A percentile compares a stretch with the other conserved stretches of the same genome.
These are phyloP conservation scores for Dentipellis fragilis DNA, from an alignment of 768 basidiomycete species.

Conservation along the genomic window DNA sequence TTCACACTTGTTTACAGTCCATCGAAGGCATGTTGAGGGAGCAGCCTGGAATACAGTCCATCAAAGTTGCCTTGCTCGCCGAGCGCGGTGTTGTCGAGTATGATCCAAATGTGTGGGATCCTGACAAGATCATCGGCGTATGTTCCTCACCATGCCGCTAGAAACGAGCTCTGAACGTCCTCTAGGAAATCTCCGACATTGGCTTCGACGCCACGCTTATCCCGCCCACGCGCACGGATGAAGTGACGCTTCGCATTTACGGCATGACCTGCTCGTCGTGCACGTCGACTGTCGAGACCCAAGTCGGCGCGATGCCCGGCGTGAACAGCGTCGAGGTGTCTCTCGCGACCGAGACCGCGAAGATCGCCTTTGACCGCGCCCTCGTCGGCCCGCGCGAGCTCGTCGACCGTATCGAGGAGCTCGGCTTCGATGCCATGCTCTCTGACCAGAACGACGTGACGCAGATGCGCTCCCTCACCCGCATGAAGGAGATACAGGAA, in stretches of 20 bases:
- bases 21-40: conserved; percentile 77
- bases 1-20: conserved; percentile 32
- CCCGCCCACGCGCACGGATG: conserved; percentile 52
- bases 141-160: conserved; percentile 19
- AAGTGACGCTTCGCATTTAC: conserved; percentile 68
- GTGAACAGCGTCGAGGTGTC: conserved; percentile 64
- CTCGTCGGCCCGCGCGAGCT: conserved; percentile 77
- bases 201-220: conserved; percentile 85
- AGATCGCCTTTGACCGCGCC: conserved; percentile 63
- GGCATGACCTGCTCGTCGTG: conserved; percentile 90
- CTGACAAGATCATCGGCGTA: conserved; percentile 70
- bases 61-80: conserved; percentile 95
- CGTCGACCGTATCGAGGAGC: conserved; percentile 78
- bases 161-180: not conserved
- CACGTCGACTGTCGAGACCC: conserved; percentile 63
- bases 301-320: conserved; percentile 62
- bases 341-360: conserved; percentile 66
- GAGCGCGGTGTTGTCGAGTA: conserved; percentile 90
- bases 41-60: conserved; percentile 81
- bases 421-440: conserved; percentile 86
- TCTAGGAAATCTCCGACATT: conserved; percentile 84
- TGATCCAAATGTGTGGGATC: conserved; percentile 71
- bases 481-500: conserved; percentile 85
- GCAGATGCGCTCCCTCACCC: conserved; percentile 76
- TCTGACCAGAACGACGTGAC: conserved; percentile 73